These are phyloP conservation scores for Xylaria grammica DNA, from an alignment of 495 filamentous ascomycete species.

Conservation along the genomic window DNA sequence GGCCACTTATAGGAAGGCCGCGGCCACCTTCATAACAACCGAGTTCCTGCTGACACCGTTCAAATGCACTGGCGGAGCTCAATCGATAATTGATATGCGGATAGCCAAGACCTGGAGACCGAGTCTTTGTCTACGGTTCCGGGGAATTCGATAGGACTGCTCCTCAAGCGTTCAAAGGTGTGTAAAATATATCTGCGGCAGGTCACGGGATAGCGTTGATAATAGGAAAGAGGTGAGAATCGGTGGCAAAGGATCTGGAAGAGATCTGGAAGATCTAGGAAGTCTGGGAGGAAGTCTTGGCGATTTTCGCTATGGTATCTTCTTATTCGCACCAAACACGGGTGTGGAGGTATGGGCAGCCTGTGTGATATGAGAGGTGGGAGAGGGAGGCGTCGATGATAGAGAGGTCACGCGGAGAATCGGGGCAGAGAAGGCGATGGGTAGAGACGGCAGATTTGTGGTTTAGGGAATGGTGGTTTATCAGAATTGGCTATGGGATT, in stretches of 20 bases:
- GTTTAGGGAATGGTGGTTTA: conserved; percentile 3
- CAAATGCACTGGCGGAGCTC: background rate
- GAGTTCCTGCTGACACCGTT: background rate
- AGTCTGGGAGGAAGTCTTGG: background rate
- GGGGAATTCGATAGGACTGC: conserved; percentile 7
- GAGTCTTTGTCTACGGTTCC: conserved; percentile 7
- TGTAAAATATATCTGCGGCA: background rate
- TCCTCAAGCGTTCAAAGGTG: conserved; percentile 17
- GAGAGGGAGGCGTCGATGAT: background rate
- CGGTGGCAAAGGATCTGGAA: background rate
- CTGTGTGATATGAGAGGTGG: background rate
- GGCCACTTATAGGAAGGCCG: conserved; percentile 18
- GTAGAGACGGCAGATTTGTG: conserved; percentile 3
- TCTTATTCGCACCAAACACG: background rate
- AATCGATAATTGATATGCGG: background rate
- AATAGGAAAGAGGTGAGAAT: background rate
- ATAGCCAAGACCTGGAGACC: background rate
- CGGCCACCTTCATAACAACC: conserved; percentile 20
- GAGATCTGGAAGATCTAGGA: too few species aligned
- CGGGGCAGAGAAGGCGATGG: conserved; percentile 3
- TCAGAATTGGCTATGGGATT: conserved; percentile 18
- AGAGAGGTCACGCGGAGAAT: conserved; percentile 10
- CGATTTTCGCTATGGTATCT: background rate
- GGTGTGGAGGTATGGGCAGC: background rate
- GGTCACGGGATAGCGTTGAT: conserved; percentile 1